Percentiles rank a stretch among this genome's conserved stretches.
These are phyloP conservation scores for Colletotrichum sp. DNA, from an alignment of 2,329 filamentous ascomycete species.

Conservation along the genomic window DNA sequence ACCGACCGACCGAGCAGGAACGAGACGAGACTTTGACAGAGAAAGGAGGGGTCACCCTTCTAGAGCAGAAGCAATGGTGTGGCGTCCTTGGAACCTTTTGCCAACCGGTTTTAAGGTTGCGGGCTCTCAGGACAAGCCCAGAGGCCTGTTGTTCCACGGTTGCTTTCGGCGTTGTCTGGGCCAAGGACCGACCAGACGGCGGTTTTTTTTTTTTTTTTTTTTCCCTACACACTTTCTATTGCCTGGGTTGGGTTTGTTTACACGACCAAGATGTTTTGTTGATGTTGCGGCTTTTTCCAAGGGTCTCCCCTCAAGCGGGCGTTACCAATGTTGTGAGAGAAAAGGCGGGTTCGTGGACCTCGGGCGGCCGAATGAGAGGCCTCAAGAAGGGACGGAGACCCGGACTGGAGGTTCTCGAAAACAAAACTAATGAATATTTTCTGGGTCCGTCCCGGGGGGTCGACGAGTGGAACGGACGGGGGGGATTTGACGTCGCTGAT, in stretches of 20 bases:
- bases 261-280: constrained; percentile 4
- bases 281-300: constrained; percentile 17
- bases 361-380: constrained; percentile 16
- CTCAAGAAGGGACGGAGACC: neutral
- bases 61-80: constrained; percentile 20
- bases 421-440: constrained; percentile 15
- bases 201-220: neutral
- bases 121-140: constrained; percentile 15
- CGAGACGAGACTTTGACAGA: constrained; percentile 8
- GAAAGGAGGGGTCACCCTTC: constrained; percentile 13
- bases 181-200: neutral
- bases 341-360: constrained; percentile 12
- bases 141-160: constrained; percentile 1
- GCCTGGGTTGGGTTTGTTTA: constrained; percentile 18
- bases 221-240: neutral
- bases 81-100: constrained; percentile 5
- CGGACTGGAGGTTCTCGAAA: neutral
- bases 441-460: constrained; percentile 10
- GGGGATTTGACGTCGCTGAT: constrained; percentile 11
- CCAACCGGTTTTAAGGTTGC: constrained; percentile 11
- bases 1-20: constrained; percentile 8
- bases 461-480: constrained; percentile 16
- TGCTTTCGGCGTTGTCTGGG: constrained; percentile 13
- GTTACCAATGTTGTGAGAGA: constrained; percentile 6
- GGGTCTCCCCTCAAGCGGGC: neutral